phyloP scores from a whole-genome alignment of 2,329 filamentous ascomycete species.

The Ophiostoma sp. region DNA sequence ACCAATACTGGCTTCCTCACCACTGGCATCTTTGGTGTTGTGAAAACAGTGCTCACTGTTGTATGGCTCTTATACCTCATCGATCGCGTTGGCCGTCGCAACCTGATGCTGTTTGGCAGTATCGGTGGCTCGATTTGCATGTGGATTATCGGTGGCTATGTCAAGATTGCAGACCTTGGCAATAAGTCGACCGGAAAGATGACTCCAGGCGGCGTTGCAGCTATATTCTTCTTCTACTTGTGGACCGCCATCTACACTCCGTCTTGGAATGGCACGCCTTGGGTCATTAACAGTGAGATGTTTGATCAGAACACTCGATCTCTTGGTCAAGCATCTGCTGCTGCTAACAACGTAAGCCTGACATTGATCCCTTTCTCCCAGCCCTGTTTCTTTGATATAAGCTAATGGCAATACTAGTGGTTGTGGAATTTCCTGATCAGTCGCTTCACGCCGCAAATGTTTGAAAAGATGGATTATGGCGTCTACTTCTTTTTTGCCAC shows the following conservation, averaged over 20 bases:
- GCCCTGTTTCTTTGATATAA: neutral
- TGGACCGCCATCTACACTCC: constrained; percentile 70
- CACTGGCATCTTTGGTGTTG: constrained; percentile 70
- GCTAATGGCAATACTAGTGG: constrained; percentile 40
- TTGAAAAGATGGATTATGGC: constrained; percentile 52
- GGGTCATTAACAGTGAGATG: constrained; percentile 72
- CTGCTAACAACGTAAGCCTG: constrained; percentile 51
- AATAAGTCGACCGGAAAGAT: constrained; percentile 32
- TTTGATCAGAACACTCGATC: constrained; percentile 65
- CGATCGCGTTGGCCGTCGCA: constrained; percentile 50
- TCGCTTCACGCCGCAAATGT: constrained; percentile 63
- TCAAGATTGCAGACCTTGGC: constrained; percentile 44
- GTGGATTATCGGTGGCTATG: constrained; percentile 60
- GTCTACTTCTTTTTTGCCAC: constrained; percentile 65
- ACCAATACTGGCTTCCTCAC: constrained; percentile 48
- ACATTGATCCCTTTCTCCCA: neutral
- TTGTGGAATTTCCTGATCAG: constrained; percentile 65
- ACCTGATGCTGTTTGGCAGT: constrained; percentile 60
- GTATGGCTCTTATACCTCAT: constrained; percentile 65
- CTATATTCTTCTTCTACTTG: constrained; percentile 67
- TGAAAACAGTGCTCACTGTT: constrained; percentile 64
- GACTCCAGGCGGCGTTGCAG: constrained; percentile 46
- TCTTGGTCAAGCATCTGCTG: constrained; percentile 65
- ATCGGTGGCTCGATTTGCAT: constrained; percentile 49
- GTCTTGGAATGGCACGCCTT: constrained; percentile 67